A percentile compares a stretch with the other conserved stretches of the same genome.
These are phyloP conservation scores for Mercurialis annua DNA, from an alignment of 345 rosid genomes.

Conservation along the genomic window DNA sequence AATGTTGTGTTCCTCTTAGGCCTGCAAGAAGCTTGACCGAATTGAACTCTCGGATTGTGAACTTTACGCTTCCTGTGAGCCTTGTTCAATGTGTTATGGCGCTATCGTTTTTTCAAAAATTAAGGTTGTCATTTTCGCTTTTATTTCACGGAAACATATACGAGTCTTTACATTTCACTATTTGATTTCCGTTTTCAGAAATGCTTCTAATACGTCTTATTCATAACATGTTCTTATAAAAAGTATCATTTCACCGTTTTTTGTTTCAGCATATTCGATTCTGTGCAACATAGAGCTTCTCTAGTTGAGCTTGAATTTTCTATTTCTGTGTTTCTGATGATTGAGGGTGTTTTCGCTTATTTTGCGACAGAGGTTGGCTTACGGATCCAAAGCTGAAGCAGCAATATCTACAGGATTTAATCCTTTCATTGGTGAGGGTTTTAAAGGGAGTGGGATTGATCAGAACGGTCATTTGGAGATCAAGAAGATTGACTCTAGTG, in stretches of 20 bases:
- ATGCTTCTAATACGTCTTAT: too few species aligned
- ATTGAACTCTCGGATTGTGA: constrained; percentile 73
- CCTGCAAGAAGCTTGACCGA: constrained; percentile 69
- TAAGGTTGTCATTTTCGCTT: constrained; percentile 39
- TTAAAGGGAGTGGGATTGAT: constrained; percentile 61
- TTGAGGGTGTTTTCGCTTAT: neutral
- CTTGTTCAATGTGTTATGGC: constrained; percentile 84
- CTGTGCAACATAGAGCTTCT: too few species aligned
- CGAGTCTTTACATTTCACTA: too few species aligned
- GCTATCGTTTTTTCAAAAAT: constrained; percentile 71
- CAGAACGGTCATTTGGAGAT: constrained; percentile 77
- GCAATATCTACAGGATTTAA: constrained; percentile 85
- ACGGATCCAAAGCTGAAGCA: constrained; percentile 84
- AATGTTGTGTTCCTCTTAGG: constrained; percentile 36
- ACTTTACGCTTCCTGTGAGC: constrained; percentile 74
- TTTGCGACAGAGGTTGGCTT: constrained; percentile 56
- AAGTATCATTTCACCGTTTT: too few species aligned
- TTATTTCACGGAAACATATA: too few species aligned
- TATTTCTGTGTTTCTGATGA: neutral
- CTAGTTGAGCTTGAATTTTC: too few species aligned
- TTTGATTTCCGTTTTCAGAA: too few species aligned
- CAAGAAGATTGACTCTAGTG: constrained; percentile 64
- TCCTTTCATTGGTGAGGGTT: constrained; percentile 69
- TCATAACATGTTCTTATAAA: too few species aligned
- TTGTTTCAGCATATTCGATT: too few species aligned